Base-by-base conservation (phyloP, 1,139 yeast genomes). In the Petasospora rhodanensis region DNA sequence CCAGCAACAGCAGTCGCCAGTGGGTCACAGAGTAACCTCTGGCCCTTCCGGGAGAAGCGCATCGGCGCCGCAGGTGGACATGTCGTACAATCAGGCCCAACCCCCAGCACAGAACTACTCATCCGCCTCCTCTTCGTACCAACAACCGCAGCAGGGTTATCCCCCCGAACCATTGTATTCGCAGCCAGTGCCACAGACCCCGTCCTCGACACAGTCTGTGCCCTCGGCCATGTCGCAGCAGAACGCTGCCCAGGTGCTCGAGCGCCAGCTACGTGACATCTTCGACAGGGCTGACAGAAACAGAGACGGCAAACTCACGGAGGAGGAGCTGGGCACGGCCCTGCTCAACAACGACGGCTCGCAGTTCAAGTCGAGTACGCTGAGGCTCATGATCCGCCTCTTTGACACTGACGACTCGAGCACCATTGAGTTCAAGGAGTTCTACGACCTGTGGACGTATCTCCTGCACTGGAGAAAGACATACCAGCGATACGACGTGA, bases 371-470 rank as follows among this genome's bases (percentile, higher is more conserved):
- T 68, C 75, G 15, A 73, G 78, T 18, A 79, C 89, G 1, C 74
- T 79, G 23, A 55, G 64, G 30, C 61, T 81, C 27, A 79, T 81
- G 84, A 74, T 81, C 38, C 71, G 73, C 49, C 62, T 81, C 52
- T 81, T 81, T 55, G 77, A 70, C 46, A 62, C 68, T 20, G 71
- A 72, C 30, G 59, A 62, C 7, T 62, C 70, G 15, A 65, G 70
- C 7, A 59, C 71, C 3, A 64, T 72, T 28, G 76, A 73, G 43
- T 80, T 76, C 46, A 77, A 72, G 32, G 89, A 81, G 56, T 81
- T 81, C 54, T 80, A 73, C 30, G 76, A 79, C 38, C 62, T 80
- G 32, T 80, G 87, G 86, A 73, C 79, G 51, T 80, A 79, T 47
- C 62, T 80, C 30, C 67, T 78, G n/a, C 82, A 82, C 35, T 80